phyloP scores from a whole-genome alignment of 257 asterid genomes.

The Scutellaria baicalensis region DNA sequence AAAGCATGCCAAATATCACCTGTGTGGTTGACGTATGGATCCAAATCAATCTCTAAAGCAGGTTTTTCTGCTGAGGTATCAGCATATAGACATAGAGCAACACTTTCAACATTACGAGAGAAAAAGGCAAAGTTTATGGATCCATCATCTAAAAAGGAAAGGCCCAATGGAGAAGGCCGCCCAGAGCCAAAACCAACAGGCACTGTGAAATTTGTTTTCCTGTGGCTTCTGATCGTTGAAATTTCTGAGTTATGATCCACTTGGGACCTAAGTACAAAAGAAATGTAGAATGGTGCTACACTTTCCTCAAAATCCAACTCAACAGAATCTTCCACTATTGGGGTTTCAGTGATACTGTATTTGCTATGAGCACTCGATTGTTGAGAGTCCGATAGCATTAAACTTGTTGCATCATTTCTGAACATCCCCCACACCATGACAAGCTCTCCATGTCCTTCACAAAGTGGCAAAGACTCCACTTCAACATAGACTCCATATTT shows the following conservation, averaged over 20 bases:
- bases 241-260: slow-evolving; percentile 14
- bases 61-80: slow-evolving; percentile 47
- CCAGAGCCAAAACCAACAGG: slow-evolving; percentile 92
- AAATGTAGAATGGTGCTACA: slow-evolving; percentile 65
- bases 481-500: slow-evolving; percentile 50
- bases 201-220: slow-evolving; percentile 59
- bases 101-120: slow-evolving; percentile 56
- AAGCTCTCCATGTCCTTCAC: slow-evolving; percentile 27
- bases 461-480: slow-evolving; percentile 29
- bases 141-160: slow-evolving; percentile 55
- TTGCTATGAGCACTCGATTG: slow-evolving; percentile 22
- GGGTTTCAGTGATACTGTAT: slow-evolving; percentile 36
- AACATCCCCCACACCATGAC: slow-evolving; percentile 69
- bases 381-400: slow-evolving; percentile 45
- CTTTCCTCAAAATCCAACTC: slow-evolving; percentile 61
- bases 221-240: slow-evolving; percentile 58
- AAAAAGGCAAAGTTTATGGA: slow-evolving; percentile 62
- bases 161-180: slow-evolving; percentile 62
- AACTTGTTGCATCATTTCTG: slow-evolving; percentile 44
- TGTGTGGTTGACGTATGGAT: slow-evolving; percentile 71
- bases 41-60: slow-evolving; percentile 84
- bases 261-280: slow-evolving; percentile 48
- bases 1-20: slow-evolving; percentile 90
- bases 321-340: slow-evolving; percentile 39
- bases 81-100: slow-evolving; percentile 68